Evolutionary conservation across 495 filamentous ascomycete genomes (phyloP).

Genomic region (Xylaria nigripes): DNA sequence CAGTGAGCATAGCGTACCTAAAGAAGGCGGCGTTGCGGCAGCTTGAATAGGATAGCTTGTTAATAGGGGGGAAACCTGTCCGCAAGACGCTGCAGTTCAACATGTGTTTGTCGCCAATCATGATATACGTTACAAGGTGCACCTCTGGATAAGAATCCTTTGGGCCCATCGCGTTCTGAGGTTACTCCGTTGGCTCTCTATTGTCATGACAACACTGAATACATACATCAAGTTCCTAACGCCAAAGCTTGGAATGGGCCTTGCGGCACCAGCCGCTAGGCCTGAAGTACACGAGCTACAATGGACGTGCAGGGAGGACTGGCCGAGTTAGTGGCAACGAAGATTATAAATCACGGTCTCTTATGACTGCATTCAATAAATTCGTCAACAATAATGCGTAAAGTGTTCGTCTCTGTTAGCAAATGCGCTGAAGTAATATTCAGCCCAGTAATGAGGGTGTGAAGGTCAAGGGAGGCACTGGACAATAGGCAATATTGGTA

Average conservation of each 20-base stretch:
- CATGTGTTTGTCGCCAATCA: background rate
- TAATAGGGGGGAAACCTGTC: background rate
- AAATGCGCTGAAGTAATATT: too few species aligned
- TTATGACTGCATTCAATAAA: too few species aligned
- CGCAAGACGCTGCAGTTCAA: background rate
- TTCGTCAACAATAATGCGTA: too few species aligned
- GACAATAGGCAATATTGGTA: too few species aligned
- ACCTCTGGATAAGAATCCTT: too few species aligned
- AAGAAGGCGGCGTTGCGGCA: conserved; percentile 25
- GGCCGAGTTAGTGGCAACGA: too few species aligned
- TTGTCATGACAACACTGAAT: background rate
- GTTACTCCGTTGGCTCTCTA: background rate
- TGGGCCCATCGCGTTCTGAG: too few species aligned
- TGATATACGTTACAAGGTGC: background rate
- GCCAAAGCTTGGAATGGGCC: too few species aligned
- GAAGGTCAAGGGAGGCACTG: too few species aligned
- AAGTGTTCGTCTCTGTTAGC: too few species aligned
- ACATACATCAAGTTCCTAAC: background rate
- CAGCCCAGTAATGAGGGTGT: too few species aligned
- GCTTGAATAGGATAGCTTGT: conserved; percentile 11
- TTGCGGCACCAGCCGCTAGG: background rate
- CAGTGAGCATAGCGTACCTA: conserved; percentile 52
- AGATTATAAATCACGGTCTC: too few species aligned
- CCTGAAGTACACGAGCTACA: background rate
- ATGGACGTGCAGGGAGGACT: background rate